Conservation (phyloP, 179 eudicot species). For the Spergularia azorica region DNA sequence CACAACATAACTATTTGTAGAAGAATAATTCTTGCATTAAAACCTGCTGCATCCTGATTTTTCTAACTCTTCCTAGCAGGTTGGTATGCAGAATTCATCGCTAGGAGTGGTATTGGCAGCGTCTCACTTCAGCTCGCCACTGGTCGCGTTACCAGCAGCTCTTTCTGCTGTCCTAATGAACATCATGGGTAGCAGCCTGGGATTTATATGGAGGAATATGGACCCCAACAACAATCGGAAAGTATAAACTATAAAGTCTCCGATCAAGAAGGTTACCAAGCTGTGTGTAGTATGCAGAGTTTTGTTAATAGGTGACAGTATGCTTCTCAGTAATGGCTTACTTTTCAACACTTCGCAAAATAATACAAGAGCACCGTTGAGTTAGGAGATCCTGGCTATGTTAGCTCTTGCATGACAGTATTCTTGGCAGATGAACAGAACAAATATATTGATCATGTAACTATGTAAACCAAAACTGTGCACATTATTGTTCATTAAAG, state of each 20-base stretch:
- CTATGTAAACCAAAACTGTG: no score
- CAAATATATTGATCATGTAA: no score
- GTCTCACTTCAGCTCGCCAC: slow-evolving; percentile 61
- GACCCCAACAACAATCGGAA: slow-evolving; percentile 27
- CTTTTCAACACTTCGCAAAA: background rate
- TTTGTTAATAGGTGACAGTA: background rate
- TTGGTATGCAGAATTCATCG: slow-evolving; percentile 78
- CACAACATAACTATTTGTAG: background rate
- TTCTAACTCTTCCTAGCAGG: slow-evolving; percentile 36
- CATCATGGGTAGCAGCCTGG: slow-evolving; percentile 71
- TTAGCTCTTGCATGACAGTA: no score
- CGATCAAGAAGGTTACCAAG: background rate
- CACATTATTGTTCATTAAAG: no score
- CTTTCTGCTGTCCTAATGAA: slow-evolving; percentile 72
- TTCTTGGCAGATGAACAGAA: no score
- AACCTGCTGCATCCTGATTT: background rate
- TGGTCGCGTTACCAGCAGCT: slow-evolving; percentile 69
- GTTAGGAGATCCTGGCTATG: background rate
- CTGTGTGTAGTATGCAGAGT: background rate
- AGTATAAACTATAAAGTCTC: background rate
- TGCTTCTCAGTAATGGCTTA: background rate
- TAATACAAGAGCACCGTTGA: background rate
- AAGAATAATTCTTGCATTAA: background rate
- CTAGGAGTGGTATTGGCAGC: slow-evolving; percentile 74
- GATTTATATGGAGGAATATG: slow-evolving; percentile 60